Conservation (phyloP, 1,139 yeast genomes). For the Candida buenavistaensis region DNA sequence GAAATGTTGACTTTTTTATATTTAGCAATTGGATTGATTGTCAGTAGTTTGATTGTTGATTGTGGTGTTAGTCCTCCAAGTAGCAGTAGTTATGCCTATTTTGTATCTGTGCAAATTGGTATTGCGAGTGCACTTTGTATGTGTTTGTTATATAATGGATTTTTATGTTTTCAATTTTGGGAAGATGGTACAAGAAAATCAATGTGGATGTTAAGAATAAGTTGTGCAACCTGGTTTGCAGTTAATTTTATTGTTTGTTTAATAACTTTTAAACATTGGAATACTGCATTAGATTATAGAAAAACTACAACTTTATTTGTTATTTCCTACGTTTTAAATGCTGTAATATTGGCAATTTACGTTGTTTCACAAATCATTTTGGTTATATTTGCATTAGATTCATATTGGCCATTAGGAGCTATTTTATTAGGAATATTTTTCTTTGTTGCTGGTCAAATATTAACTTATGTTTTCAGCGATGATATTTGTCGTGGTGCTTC, state of each 20-base stretch:
- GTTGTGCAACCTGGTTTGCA: constrained; percentile 54
- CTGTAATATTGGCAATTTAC: constrained; percentile 60
- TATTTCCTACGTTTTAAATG: constrained; percentile 70
- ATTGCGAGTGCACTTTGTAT: constrained; percentile 69
- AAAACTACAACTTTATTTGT: constrained; percentile 67
- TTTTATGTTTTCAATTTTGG: constrained; percentile 86
- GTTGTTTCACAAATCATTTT: constrained; percentile 70
- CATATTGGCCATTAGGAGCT: constrained; percentile 89
- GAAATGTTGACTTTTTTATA: constrained; percentile 81
- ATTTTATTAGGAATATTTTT: constrained; percentile 66
- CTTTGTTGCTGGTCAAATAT: constrained; percentile 77
- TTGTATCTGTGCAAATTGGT: constrained; percentile 81
- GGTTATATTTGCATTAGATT: constrained; percentile 65
- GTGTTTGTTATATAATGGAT: constrained; percentile 68
- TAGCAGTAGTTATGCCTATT: constrained; percentile 69
- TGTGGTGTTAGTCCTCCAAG: constrained; percentile 93
- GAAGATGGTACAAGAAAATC: constrained; percentile 83
- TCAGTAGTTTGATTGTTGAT: constrained; percentile 75
- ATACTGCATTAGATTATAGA: constrained; percentile 36
- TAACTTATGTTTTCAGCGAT: constrained; percentile 67
- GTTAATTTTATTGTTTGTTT: constrained; percentile 67
- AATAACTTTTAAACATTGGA: constrained; percentile 75
- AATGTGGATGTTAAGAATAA: constrained; percentile 53
- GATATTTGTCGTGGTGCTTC: constrained; percentile 67
- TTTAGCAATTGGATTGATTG: constrained; percentile 54